Evolutionary conservation across 139 green algal genomes (phyloP).

Genomic region (Chlorella sp.): DNA sequence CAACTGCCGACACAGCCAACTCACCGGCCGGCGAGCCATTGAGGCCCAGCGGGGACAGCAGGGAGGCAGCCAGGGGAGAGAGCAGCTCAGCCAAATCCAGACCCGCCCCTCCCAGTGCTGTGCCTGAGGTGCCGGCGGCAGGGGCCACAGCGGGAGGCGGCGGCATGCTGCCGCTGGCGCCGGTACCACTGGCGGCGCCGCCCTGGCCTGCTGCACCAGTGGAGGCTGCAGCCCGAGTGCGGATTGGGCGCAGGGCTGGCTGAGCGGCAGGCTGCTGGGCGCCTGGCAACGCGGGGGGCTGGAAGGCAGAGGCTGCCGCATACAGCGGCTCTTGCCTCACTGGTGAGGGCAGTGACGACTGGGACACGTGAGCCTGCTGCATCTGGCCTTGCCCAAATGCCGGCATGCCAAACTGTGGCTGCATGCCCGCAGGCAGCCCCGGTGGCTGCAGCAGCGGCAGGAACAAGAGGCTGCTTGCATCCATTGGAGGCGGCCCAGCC

Average conservation of each 20-base stretch:
- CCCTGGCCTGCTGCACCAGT: not conserved
- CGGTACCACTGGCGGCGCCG: not conserved
- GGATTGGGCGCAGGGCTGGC: conserved; percentile 7
- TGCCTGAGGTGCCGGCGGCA: not conserved
- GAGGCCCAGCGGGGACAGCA: conserved; percentile 36
- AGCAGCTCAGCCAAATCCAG: not conserved
- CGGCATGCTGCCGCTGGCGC: not conserved
- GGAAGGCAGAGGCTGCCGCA: not conserved
- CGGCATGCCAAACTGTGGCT: not conserved
- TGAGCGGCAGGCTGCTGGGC: too few species aligned
- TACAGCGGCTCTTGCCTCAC: not conserved
- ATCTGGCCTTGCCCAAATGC: too few species aligned
- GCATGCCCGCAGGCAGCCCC: not conserved
- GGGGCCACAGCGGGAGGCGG: too few species aligned
- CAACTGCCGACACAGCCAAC: not conserved
- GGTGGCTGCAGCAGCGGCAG: not conserved
- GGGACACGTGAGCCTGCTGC: not conserved
- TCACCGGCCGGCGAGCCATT: not conserved
- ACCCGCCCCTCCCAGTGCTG: not conserved
- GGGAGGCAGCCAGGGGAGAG: conserved; percentile 1
- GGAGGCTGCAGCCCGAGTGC: not conserved
- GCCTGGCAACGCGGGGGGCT: not conserved
- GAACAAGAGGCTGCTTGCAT: not conserved
- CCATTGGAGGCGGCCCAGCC: too few species aligned
- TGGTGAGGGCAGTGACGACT: too few species aligned